These are phyloP conservation scores for Glebionis coronaria DNA, from an alignment of 129 eudicot species.

Conservation along the genomic window DNA sequence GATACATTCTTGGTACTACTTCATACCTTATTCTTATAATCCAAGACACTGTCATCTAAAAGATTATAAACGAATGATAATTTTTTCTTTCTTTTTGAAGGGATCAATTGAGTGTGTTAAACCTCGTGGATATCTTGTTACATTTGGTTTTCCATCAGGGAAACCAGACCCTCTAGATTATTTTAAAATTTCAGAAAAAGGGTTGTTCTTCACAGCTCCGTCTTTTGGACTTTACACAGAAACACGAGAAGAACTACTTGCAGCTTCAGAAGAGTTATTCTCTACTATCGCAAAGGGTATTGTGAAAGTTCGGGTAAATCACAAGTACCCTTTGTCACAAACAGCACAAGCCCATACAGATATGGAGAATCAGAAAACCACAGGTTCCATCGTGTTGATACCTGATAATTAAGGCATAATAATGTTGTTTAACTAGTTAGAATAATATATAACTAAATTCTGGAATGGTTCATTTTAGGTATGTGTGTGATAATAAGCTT, in stretches of 20 bases:
- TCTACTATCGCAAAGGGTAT: constrained; percentile 43
- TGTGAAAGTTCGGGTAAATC: constrained; percentile 48
- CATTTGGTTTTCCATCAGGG: constrained; percentile 54
- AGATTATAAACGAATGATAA: neutral
- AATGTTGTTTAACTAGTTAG: too few species aligned
- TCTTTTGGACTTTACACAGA: constrained; percentile 36
- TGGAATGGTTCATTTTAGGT: too few species aligned
- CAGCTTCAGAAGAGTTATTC: constrained; percentile 48
- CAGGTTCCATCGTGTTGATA: constrained; percentile 56
- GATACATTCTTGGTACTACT: constrained; percentile 54
- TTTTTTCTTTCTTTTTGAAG: constrained; percentile 24
- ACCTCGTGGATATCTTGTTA: constrained; percentile 51
- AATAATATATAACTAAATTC: too few species aligned
- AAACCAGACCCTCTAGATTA: constrained; percentile 43
- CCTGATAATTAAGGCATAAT: constrained; percentile 24
- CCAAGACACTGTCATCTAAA: neutral
- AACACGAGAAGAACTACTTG: constrained; percentile 41
- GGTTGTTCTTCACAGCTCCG: constrained; percentile 47
- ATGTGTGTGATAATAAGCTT: too few species aligned
- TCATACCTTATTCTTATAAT: neutral
- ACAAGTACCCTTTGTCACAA: constrained; percentile 50
- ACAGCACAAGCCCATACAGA: constrained; percentile 58
- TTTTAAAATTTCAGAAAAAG: constrained; percentile 35
- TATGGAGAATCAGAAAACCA: constrained; percentile 49
- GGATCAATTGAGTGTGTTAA: constrained; percentile 58